Conservation (phyloP, 2,329 filamentous ascomycete genomes). For the Achaetomium macrosporum region DNA sequence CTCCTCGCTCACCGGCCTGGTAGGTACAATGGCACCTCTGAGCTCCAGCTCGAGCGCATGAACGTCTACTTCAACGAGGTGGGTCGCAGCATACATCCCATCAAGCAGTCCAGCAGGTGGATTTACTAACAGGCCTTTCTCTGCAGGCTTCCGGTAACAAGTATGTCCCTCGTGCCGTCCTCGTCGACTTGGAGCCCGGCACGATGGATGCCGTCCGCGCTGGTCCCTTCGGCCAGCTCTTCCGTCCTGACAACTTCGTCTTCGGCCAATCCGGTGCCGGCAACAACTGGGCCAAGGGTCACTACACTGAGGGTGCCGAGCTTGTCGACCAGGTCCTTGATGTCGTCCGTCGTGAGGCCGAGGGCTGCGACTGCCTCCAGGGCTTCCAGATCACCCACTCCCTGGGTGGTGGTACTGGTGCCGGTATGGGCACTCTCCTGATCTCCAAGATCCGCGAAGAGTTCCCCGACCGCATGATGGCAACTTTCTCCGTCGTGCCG, state of each 20-base stretch:
- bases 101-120: background rate
- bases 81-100: background rate
- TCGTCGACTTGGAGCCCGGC: slow-evolving; percentile 98
- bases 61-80: slow-evolving; percentile 90
- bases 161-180: slow-evolving; percentile 97
- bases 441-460: slow-evolving; percentile 99
- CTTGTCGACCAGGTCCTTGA: slow-evolving; percentile 97
- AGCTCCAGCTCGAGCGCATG: slow-evolving; percentile 99
- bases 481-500: slow-evolving; percentile 97
- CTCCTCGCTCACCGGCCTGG: slow-evolving; percentile 29
- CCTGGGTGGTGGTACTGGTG: slow-evolving; percentile 99
- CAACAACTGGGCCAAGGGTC: slow-evolving; percentile 99
- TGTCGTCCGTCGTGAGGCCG: slow-evolving; percentile 96
- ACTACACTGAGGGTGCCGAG: slow-evolving; percentile 99
- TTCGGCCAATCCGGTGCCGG: slow-evolving; percentile 99
- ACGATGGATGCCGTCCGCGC: slow-evolving; percentile 99
- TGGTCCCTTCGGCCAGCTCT: slow-evolving; percentile 96
- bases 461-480: slow-evolving; percentile 99
- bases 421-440: slow-evolving; percentile 98
- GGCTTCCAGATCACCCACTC: slow-evolving; percentile 99
- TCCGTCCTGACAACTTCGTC: slow-evolving; percentile 99
- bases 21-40: slow-evolving; percentile 95
- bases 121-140: slow-evolving; percentile 18
- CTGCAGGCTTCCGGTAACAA: slow-evolving; percentile 88
- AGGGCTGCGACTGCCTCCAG: slow-evolving; percentile 98